phyloP scores from a whole-genome alignment of 495 filamentous ascomycete species.

The Hypomontagnella monticulosa region DNA sequence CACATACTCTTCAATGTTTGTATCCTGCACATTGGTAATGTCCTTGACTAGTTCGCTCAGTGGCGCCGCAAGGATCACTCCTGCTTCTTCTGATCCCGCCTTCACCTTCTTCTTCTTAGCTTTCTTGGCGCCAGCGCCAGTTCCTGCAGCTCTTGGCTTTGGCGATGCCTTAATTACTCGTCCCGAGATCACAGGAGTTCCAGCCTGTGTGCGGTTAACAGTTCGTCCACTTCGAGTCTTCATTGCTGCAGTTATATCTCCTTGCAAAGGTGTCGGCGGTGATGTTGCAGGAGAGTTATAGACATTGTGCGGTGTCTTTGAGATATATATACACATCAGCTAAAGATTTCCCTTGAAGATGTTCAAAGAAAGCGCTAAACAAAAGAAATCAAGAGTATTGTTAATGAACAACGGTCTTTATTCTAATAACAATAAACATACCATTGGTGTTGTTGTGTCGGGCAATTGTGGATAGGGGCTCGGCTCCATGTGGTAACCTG shows the following conservation, averaged over 20 bases:
- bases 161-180: conserved; percentile 50
- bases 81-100: conserved; percentile 56
- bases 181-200: conserved; percentile 30
- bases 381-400: conserved; percentile 31
- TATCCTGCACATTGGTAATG: conserved; percentile 66
- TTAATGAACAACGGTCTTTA: conserved; percentile 16
- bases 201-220: conserved; percentile 35
- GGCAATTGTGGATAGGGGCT: conserved; percentile 49
- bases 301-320: conserved; percentile 46
- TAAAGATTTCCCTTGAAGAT: not conserved
- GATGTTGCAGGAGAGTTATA: conserved; percentile 64
- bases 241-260: conserved; percentile 52
- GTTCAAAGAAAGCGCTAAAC: conserved; percentile 12
- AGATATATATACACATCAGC: conserved; percentile 21
- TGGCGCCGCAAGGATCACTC: conserved; percentile 69
- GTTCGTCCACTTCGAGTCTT: conserved; percentile 54
- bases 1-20: conserved; percentile 86
- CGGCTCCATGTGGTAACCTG: conserved; percentile 47
- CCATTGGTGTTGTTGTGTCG: conserved; percentile 39
- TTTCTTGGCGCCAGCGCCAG: conserved; percentile 36
- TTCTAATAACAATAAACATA: conserved; percentile 45
- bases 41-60: conserved; percentile 79
- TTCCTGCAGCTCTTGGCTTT: conserved; percentile 36
- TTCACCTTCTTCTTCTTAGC: conserved; percentile 65
- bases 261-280: conserved; percentile 56